phyloP scores from a whole-genome alignment of 2,329 filamentous ascomycete genomes.

The Ceratocystiopsis minuta region DNA sequence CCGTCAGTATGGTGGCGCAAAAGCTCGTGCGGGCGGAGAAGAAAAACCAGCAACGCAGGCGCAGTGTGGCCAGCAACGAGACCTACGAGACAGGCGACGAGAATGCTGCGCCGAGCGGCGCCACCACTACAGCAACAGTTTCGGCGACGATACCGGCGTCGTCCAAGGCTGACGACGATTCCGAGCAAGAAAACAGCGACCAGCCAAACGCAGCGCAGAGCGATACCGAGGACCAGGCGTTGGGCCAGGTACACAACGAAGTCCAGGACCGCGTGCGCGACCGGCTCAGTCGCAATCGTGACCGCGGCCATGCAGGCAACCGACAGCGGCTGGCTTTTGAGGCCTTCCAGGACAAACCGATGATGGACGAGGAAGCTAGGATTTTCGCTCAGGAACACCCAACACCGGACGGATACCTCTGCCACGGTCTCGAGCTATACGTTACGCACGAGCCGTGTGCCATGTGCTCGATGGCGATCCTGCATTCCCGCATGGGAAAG shows the following conservation, averaged over 20 bases:
- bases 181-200: neutral
- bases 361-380: conserved; percentile 46
- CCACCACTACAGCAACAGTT: neutral
- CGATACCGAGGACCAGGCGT: no score
- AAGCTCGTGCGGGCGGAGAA: conserved; percentile 41
- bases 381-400: conserved; percentile 48
- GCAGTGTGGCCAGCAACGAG: neutral
- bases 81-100: conserved; percentile 1
- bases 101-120: conserved; percentile 15
- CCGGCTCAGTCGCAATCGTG: conserved; percentile 9
- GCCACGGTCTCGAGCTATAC: conserved; percentile 84
- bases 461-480: conserved; percentile 91
- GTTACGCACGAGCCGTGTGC: conserved; percentile 90
- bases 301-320: conserved; percentile 9
- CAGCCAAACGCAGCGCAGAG: no score
- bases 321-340: conserved; percentile 33
- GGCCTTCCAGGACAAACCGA: conserved; percentile 49
- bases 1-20: conserved; percentile 66
- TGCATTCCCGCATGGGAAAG: conserved; percentile 81
- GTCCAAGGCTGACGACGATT: neutral
- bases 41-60: conserved; percentile 12
- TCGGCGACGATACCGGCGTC: neutral
- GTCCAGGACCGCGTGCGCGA: conserved; percentile 10
- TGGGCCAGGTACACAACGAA: conserved; percentile 7
- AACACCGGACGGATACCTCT: conserved; percentile 70